Percentiles rank a stretch among this genome's conserved stretches.
phyloP scores from a whole-genome alignment of 108 stramenopile genomes.

The Cylindrotheca closterium region DNA sequence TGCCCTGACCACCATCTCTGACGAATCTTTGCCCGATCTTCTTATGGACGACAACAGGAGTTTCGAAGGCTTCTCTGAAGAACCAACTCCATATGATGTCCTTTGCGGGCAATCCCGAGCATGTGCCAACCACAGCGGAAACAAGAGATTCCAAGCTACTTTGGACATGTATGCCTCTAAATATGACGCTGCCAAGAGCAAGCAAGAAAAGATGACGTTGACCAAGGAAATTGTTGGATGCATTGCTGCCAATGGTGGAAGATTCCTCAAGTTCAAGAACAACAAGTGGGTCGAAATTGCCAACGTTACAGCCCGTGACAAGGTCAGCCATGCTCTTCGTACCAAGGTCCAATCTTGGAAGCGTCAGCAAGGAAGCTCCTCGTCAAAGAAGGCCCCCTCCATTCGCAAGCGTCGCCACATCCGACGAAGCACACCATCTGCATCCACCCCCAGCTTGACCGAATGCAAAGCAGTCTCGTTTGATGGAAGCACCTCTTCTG shows the following conservation, averaged over 20 bases:
- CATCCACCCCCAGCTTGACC: background rate
- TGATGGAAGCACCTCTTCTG: slow-evolving; percentile 16
- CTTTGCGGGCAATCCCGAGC: slow-evolving; percentile 40
- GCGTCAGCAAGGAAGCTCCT: slow-evolving; percentile 10
- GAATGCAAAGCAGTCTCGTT: slow-evolving; percentile 16
- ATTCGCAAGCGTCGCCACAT: background rate
- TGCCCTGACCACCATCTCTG: no score
- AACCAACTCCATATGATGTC: slow-evolving; percentile 34
- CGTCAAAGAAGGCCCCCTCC: background rate
- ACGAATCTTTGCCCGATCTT: no score
- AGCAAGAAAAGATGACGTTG: slow-evolving; percentile 49
- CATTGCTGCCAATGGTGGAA: slow-evolving; percentile 18
- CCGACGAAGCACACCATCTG: slow-evolving; percentile 2
- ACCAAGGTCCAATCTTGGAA: slow-evolving; percentile 40
- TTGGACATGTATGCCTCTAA: slow-evolving; percentile 21
- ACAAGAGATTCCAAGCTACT: slow-evolving; percentile 24
- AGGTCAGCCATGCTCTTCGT: slow-evolving; percentile 46
- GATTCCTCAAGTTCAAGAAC: slow-evolving; percentile 39
- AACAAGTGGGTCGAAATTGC: slow-evolving; percentile 43
- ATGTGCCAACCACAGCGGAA: slow-evolving; percentile 35
- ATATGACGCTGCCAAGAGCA: slow-evolving; percentile 31
- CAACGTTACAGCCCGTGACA: slow-evolving; percentile 42
- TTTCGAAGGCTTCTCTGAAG: no score
- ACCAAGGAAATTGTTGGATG: slow-evolving; percentile 41
- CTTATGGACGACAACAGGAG: no score